These are phyloP conservation scores for Fusarium sp. DNA, from an alignment of 2,329 filamentous ascomycete species.

Conservation along the genomic window DNA sequence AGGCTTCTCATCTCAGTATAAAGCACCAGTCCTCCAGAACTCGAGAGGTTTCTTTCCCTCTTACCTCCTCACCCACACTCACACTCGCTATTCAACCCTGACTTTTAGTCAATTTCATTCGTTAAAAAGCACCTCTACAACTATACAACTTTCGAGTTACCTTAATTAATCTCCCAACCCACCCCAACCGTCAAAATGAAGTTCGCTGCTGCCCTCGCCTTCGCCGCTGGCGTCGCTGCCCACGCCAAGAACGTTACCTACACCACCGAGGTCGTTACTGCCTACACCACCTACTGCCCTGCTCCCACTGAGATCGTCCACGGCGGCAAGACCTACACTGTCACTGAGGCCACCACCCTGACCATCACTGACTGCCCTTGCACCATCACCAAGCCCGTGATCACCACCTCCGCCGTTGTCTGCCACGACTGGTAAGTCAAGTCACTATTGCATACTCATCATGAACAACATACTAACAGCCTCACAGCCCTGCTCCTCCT, in stretches of 20 bases:
- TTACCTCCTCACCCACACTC: slow-evolving; percentile 61
- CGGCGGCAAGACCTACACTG: slow-evolving; percentile 76
- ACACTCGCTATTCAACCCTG: slow-evolving; percentile 49
- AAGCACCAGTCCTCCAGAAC: slow-evolving; percentile 62
- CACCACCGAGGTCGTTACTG: slow-evolving; percentile 76
- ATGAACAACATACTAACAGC: slow-evolving; percentile 35
- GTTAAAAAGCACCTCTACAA: slow-evolving; percentile 45
- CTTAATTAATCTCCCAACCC: slow-evolving; percentile 53
- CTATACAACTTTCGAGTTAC: slow-evolving; percentile 54
- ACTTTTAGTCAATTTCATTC: slow-evolving; percentile 51
- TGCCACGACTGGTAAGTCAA: slow-evolving; percentile 69
- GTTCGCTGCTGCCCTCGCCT: slow-evolving; percentile 69
- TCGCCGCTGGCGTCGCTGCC: slow-evolving; percentile 68
- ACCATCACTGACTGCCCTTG: slow-evolving; percentile 82
- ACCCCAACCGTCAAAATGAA: slow-evolving; percentile 71
- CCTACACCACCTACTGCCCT: slow-evolving; percentile 81
- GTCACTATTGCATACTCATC: slow-evolving; percentile 31
- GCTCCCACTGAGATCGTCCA: slow-evolving; percentile 74
- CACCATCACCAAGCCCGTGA: slow-evolving; percentile 74
- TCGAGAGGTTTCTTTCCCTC: slow-evolving; percentile 54
- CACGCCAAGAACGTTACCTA: slow-evolving; percentile 61
- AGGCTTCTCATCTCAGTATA: slow-evolving; percentile 58
- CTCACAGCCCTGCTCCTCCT: slow-evolving; percentile 50
- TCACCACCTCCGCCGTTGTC: slow-evolving; percentile 65
- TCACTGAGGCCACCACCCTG: slow-evolving; percentile 77